These are phyloP conservation scores for Flaveria bidentis DNA, from an alignment of 129 eudicot species.

Conservation along the genomic window DNA sequence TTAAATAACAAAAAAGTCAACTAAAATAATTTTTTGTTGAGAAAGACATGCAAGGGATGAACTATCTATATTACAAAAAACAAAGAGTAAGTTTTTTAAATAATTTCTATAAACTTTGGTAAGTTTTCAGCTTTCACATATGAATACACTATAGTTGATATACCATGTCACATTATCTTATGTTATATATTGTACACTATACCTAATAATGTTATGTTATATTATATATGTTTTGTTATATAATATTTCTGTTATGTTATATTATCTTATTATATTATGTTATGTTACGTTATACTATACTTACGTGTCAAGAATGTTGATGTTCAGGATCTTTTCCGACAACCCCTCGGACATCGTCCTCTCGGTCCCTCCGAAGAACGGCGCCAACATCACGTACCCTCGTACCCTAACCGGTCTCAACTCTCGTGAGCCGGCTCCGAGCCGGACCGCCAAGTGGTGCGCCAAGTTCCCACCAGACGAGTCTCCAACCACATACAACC, in stretches of 20 bases:
- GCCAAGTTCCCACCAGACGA: slow-evolving; percentile 92
- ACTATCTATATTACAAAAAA: no score
- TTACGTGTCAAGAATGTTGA: slow-evolving; percentile 77
- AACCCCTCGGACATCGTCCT: slow-evolving; percentile 74
- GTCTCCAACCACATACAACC: slow-evolving; percentile 63
- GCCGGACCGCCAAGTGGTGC: slow-evolving; percentile 69
- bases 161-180: no score
- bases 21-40: slow-evolving; percentile 13
- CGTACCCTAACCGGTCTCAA: slow-evolving; percentile 53
- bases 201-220: background rate
- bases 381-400: slow-evolving; percentile 77
- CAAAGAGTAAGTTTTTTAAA: no score
- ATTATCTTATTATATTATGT: background rate
- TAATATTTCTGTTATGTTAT: background rate
- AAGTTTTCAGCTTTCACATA: no score
- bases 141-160: background rate
- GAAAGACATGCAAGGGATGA: no score
- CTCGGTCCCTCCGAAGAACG: slow-evolving; percentile 77
- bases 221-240: no score
- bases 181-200: background rate
- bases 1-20: background rate
- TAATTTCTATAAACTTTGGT: no score
- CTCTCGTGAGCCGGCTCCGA: slow-evolving; percentile 60
- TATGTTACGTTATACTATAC: background rate
- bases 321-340: slow-evolving; percentile 46